These are phyloP conservation scores for Phytophthora melonis DNA, from an alignment of 352 stramenopile genomes.

Conservation along the genomic window DNA sequence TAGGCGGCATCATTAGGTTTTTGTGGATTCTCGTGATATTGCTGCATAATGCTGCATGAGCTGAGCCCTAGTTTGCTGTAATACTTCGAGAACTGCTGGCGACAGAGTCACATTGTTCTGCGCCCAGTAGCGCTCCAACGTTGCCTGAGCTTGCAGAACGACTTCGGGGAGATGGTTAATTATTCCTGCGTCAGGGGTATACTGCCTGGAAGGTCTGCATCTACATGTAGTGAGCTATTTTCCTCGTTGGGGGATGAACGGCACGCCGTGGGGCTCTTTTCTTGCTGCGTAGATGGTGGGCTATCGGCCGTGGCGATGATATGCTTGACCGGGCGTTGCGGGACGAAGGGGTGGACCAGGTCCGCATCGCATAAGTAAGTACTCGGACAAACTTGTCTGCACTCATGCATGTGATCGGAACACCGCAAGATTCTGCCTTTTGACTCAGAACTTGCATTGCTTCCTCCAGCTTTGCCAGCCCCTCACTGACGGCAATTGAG, in stretches of 20 bases:
- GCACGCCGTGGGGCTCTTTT: not conserved
- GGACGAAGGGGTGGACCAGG: slow-evolving; percentile 17
- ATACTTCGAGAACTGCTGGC: slow-evolving; percentile 12
- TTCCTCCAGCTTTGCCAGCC: slow-evolving; percentile 7
- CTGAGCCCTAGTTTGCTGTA: slow-evolving; percentile 23
- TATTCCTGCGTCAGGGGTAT: not conserved
- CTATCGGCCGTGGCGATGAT: not conserved
- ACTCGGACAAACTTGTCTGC: slow-evolving; percentile 5
- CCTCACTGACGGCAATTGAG: slow-evolving; percentile 2
- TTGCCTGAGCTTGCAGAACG: slow-evolving; percentile 22
- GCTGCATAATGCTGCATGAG: slow-evolving; percentile 12
- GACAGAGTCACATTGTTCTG: slow-evolving; percentile 20
- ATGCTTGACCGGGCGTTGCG: not conserved
- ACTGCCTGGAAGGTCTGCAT: not conserved
- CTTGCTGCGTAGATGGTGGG: not conserved
- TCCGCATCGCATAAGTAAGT: slow-evolving; percentile 20
- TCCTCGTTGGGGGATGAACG: not conserved
- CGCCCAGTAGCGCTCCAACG: slow-evolving; percentile 31
- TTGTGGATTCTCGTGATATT: not conserved
- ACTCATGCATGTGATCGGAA: slow-evolving; percentile 6
- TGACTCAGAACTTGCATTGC: slow-evolving; percentile 10
- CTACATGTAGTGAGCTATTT: not conserved
- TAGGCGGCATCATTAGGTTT: too few species aligned
- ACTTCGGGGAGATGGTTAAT: not conserved
- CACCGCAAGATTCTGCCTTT: not conserved